Evolutionary conservation across 345 rosid species (phyloP), one percentile per base, ranked within the genome.

Genomic region (Salix suchowensis): DNA sequence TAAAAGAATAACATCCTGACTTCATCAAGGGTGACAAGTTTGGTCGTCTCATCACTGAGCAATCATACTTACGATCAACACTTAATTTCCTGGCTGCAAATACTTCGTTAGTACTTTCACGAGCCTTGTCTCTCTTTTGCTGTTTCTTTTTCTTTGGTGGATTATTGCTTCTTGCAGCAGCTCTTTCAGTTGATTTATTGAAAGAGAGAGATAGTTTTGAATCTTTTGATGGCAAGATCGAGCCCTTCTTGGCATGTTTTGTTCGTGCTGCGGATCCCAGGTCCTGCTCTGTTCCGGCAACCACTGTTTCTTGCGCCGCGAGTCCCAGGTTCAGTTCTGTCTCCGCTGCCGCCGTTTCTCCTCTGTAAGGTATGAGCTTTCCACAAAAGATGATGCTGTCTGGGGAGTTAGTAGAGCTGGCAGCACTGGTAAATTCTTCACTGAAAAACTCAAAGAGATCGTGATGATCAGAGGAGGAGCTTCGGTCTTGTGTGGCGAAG

Each of bases 331-430:
- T 18, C 40, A 15, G 28, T n/a, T 55, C 11, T 21, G 50, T 52
- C 8, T 7, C 67, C 0, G 30, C 15, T 1, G 2, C 39, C 6
- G 23, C 15, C 1, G 42, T 15, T 11, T 72, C 80, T 48, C 74
- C 79, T 70, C 48, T 85, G 64, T 32, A 66, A 23, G 83, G 78
- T 55, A 88, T 89, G 46, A 85, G 69, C 73, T 88, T 89, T 11
- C 93, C 93, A 16, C 91, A 89, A 42, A 89, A 89, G 62, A 89
- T 65, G 81, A 85, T 74, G 75, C 28, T 78, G 9, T 82, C 79
- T 50, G 66, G 62, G 9, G 72, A 72, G 44, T 71, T 40, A n/a
- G 7, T 6, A 40, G 90, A 62, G 11, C 83, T 72, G 4, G 73
- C 4, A 21, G 60, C 58, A 54, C 60, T 48, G 61, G 52, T 2